phyloP scores from a whole-genome alignment of 495 filamentous ascomycete species.

The Aspergillus biplanus region DNA sequence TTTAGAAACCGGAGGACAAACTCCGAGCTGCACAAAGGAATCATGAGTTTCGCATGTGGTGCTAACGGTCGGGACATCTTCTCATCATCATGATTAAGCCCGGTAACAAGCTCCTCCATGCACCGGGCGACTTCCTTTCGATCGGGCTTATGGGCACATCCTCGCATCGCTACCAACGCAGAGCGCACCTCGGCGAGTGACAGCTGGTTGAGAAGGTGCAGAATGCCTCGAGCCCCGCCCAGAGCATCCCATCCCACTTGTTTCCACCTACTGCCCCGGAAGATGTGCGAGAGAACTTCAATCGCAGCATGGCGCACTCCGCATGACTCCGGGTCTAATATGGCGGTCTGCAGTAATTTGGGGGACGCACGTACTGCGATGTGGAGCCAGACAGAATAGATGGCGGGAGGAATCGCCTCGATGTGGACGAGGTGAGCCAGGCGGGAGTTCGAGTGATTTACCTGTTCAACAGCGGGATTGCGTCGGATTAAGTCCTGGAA shows the following conservation, averaged over 20 bases:
- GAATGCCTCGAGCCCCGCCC: slow-evolving; percentile 1
- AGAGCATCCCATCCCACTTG: slow-evolving; percentile 4
- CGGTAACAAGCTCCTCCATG: background rate
- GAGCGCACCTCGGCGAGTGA: background rate
- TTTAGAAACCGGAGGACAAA: background rate
- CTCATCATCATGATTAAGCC: background rate
- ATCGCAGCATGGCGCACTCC: background rate
- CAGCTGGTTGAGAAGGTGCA: background rate
- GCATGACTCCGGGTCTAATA: background rate
- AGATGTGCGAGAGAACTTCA: background rate
- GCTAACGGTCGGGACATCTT: background rate
- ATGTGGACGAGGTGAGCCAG: background rate
- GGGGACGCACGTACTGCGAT: background rate
- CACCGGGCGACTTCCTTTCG: background rate
- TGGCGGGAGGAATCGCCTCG: slow-evolving; percentile 6
- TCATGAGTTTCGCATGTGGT: background rate
- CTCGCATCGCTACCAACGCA: background rate
- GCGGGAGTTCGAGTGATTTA: background rate
- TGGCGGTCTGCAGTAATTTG: background rate
- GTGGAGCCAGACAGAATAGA: slow-evolving; percentile 2
- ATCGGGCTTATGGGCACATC: background rate
- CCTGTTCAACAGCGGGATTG: background rate
- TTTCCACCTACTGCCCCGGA: background rate
- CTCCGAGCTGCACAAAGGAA: background rate
- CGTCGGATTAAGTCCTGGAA: background rate